Base-by-base conservation (phyloP, 805 yeast genomes). In the Candida endomychidarum region DNA sequence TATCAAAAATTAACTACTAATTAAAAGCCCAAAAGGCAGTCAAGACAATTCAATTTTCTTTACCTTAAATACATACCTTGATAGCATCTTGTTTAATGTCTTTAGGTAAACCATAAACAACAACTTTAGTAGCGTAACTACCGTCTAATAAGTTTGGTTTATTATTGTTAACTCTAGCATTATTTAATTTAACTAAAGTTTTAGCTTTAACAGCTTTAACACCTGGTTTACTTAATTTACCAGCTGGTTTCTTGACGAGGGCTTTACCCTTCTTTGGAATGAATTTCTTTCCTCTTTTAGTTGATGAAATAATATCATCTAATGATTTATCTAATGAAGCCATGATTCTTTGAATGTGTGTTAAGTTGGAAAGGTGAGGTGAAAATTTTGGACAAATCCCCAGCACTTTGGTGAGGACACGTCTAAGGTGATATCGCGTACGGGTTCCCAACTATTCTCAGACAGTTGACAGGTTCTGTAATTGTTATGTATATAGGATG, bases 321-420 rank as follows among this genome's bases (percentile, higher is more conserved):
- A 91, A 80, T 36, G 97, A 87, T 72, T 86, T 85, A 70, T 91
- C 96, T 70, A 91, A 78, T 49, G 83, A 75, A 61, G 95, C 83
- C 42, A 39, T 39, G 30, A 16, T 36, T 26, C n/a, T n/a, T n/a
- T n/a, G n/a, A n/a, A 26, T 8, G 4, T 23, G n/a, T 23, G 24
- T 30, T 19, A 19, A 11, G 5, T 16, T 16, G 5, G 20, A 5
- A 32, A 32, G 12, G 3, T 19, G 12, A 9, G 27, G 28, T 34
- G 29, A 34, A 25, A 19, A 24, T 11, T 16, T 34, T 25, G 12
- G 16, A 16, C 28, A 34, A 34, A 15, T 6, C 12, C 12, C 29
- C 28, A 23, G 34, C 28, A 15, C 2, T 7, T 5, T 15, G 27
- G 40, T 29, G 11, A 3, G 21, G 28, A 8, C 28, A 37, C 34